phyloP scores from a whole-genome alignment of 345 rosid genomes.

The Boechera retrofracta region DNA sequence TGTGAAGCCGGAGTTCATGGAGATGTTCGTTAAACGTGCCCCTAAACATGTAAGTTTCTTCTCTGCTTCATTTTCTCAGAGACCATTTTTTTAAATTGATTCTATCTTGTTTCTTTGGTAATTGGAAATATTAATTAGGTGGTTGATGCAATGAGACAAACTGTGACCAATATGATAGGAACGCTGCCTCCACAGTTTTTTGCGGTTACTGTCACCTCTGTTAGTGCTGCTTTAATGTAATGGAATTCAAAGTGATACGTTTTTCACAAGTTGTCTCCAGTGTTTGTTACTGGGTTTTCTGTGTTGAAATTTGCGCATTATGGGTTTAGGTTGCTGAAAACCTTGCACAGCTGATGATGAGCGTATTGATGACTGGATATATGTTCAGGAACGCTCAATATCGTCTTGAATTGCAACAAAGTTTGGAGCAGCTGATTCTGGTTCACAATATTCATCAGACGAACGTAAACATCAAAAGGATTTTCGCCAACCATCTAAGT shows the following conservation, averaged over 20 bases:
- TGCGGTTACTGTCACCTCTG: slow-evolving; percentile 78
- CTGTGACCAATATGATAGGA: slow-evolving; percentile 95
- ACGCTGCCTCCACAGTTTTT: slow-evolving; percentile 94
- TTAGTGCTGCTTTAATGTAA: slow-evolving; percentile 48
- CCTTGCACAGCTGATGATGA: slow-evolving; percentile 97
- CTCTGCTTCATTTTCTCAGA: neutral
- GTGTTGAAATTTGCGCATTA: neutral
- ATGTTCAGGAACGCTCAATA: slow-evolving; percentile 93
- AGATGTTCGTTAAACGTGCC: slow-evolving; percentile 86
- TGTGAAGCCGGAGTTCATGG: slow-evolving; percentile 97
- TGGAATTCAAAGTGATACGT: neutral
- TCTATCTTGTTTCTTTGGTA: slow-evolving; percentile 6
- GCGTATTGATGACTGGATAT: slow-evolving; percentile 96
- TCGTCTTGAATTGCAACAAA: slow-evolving; percentile 87
- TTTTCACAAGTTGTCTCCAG: neutral
- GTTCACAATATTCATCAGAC: slow-evolving; percentile 64
- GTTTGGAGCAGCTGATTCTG: slow-evolving; percentile 82
- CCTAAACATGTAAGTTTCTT: slow-evolving; percentile 67
- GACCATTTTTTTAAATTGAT: too few relatives aligned
- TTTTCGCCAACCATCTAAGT: too few relatives aligned
- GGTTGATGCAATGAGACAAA: slow-evolving; percentile 97
- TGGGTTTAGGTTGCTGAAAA: slow-evolving; percentile 88
- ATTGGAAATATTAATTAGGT: slow-evolving; percentile 49
- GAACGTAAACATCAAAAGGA: slow-evolving; percentile 50
- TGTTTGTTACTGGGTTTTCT: slow-evolving; percentile 6